Percentiles rank a stretch among this genome's conserved stretches.
These are phyloP conservation scores for Ichthyophthirius multifiliis DNA, from an alignment of 169 alveolate genomes.

Conservation along the genomic window DNA sequence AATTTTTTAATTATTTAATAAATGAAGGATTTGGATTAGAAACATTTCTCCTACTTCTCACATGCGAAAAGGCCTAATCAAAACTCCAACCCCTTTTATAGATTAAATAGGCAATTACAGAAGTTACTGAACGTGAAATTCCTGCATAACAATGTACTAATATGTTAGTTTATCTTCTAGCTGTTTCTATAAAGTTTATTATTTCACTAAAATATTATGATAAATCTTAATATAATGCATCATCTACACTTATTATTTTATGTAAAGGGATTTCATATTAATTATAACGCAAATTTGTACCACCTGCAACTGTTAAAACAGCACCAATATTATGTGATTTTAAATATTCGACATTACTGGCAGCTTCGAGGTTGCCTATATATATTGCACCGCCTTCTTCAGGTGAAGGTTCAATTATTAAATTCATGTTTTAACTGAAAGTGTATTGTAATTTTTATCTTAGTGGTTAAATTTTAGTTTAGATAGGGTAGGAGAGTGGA, in stretches of 20 bases:
- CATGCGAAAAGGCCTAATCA: neutral
- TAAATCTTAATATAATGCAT: neutral
- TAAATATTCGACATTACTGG: neutral
- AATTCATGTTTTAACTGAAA: neutral
- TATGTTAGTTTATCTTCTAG: neutral
- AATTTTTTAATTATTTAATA: neutral
- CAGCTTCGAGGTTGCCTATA: constrained; percentile 17
- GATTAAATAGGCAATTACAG: neutral
- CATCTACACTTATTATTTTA: neutral
- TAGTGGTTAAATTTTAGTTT: too few species aligned
- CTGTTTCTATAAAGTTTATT: neutral
- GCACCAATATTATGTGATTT: constrained; percentile 10
- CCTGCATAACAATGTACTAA: constrained; percentile 16
- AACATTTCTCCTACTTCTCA: neutral
- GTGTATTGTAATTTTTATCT: too few species aligned
- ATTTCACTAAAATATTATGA: neutral
- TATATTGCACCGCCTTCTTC: constrained; percentile 4
- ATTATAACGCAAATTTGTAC: neutral
- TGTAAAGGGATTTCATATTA: neutral
- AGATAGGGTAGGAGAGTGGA: too few species aligned
- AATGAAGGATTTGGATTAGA: constrained; percentile 8
- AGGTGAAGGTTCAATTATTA: neutral
- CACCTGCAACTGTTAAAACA: constrained; percentile 14
- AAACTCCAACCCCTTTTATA: neutral
- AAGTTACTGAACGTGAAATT: constrained; percentile 7